Evolutionary conservation across 2,329 filamentous ascomycete genomes (phyloP), one percentile per base, ranked within the genome.

Genomic region (Aspergillus ruber): DNA sequence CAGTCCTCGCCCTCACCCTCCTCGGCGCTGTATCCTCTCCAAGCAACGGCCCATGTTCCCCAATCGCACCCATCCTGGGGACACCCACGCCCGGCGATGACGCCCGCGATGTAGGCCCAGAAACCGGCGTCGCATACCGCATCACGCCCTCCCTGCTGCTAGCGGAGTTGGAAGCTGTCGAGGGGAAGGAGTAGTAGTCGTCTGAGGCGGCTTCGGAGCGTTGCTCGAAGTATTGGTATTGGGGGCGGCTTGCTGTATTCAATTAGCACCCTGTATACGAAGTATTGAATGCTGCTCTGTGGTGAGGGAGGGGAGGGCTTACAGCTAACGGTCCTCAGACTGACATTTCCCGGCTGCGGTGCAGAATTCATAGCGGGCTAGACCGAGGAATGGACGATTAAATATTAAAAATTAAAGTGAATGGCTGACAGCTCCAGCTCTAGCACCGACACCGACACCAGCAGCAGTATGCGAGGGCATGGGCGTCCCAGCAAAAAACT

Each of bases 131-230:
- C 36, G 69, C 64, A 63, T 73, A 75, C 50, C 66, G 67, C 52
- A 67, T 63, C 27, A 67, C 61, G 20, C 65, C 69, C 4, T 65
- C 62, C 51, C 64, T 64, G 51, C 67, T 71, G 39, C 53, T 58
- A 40, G 53, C 48, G n/a, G 55, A 45, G 54, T 67, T 65, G 40
- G 66, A 64, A 50, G 60, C 63, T 43, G 74, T 67, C 20, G 72
- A 73, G 17, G 36, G 36, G 50, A 75, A 68, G 13, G 73, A 74
- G 53, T 72, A 75, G 50, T 74, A 76, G 56, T 76, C 73, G 56
- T 74, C 71, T 18, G 74, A 75, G 32, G 72, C 73, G 42, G 71
- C 67, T 35, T 69, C 63, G n/a, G 74, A 77, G 54, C 71, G 73
- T 51, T 69, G 65, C 3, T 69, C 57, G 41, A 68, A 61, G 42